Evolutionary conservation across 2,329 filamentous ascomycete genomes (phyloP).

Genomic region (Amauroascus niger): DNA sequence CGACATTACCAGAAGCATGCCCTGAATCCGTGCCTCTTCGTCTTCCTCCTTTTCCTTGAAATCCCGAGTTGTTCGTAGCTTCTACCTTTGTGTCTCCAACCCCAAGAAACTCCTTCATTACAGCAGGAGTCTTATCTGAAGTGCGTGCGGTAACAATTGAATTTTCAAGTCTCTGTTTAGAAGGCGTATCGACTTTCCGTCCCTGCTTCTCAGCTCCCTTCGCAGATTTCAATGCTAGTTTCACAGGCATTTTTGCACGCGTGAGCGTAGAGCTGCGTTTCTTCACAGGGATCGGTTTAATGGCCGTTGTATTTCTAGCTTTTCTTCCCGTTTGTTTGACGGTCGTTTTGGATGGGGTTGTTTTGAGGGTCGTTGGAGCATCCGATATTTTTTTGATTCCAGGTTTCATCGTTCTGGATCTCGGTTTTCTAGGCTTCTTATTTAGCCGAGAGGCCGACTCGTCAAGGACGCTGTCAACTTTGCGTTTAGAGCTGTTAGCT

Average conservation of each 20-base stretch:
- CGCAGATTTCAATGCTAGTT: not conserved
- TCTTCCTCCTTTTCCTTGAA: not conserved
- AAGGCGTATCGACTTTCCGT: slow-evolving; percentile 12
- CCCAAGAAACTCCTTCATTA: slow-evolving; percentile 13
- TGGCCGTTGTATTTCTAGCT: not conserved
- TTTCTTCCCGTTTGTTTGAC: not conserved
- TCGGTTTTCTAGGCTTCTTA: slow-evolving; percentile 22
- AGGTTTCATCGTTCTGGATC: slow-evolving; percentile 25
- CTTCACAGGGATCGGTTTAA: not conserved
- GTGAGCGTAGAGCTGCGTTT: not conserved
- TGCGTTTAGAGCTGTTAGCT: slow-evolving; percentile 28
- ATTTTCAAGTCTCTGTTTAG: slow-evolving; percentile 7
- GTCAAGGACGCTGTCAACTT: slow-evolving; percentile 22
- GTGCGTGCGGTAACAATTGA: slow-evolving; percentile 15
- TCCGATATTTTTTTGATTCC: slow-evolving; percentile 28
- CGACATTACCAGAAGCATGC: not conserved
- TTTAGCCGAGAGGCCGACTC: slow-evolving; percentile 24
- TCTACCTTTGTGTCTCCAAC: not conserved
- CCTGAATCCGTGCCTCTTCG: not conserved
- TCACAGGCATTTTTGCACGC: not conserved
- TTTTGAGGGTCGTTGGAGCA: slow-evolving; percentile 6
- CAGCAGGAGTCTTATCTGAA: slow-evolving; percentile 11
- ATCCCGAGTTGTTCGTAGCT: not conserved
- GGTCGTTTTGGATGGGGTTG: not conserved
- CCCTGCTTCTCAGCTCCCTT: not conserved